These are phyloP conservation scores for Pezicula radicicola DNA, from an alignment of 2,329 filamentous ascomycete species.

Conservation along the genomic window DNA sequence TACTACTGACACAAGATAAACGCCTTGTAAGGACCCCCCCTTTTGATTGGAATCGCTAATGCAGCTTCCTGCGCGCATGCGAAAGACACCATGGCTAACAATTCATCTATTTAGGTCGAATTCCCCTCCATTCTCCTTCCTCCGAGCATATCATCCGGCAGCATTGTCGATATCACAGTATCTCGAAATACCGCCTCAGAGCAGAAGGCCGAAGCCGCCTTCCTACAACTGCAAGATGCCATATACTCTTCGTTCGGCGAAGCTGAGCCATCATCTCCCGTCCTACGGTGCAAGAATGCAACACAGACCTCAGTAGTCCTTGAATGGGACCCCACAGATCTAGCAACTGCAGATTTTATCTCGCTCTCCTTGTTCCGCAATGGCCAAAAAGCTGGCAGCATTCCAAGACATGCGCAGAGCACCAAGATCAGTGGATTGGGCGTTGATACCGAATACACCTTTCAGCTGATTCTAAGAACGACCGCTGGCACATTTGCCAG, in stretches of 20 bases:
- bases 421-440: slow-evolving; percentile 96
- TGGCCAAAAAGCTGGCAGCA: slow-evolving; percentile 92
- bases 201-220: slow-evolving; percentile 67
- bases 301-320: slow-evolving; percentile 98
- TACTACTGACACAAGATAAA: slow-evolving; percentile 95
- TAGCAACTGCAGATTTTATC: slow-evolving; percentile 88
- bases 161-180: slow-evolving; percentile 97
- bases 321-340: slow-evolving; percentile 93
- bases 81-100: slow-evolving; percentile 17
- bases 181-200: slow-evolving; percentile 82
- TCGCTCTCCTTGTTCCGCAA: slow-evolving; percentile 92
- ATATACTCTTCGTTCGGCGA: slow-evolving; percentile 87
- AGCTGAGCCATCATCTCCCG: slow-evolving; percentile 69
- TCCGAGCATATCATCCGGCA: slow-evolving; percentile 90
- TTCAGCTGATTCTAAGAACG: slow-evolving; percentile 88
- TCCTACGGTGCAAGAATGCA: slow-evolving; percentile 90
- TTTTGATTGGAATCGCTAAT: neutral
- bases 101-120: slow-evolving; percentile 69
- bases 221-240: slow-evolving; percentile 80
- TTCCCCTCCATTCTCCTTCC: slow-evolving; percentile 97
- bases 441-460: slow-evolving; percentile 94
- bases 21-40: slow-evolving; percentile 65
- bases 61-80: neutral
- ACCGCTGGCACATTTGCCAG: slow-evolving; percentile 83
- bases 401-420: slow-evolving; percentile 87